Conservation (phyloP, 2,329 filamentous ascomycete genomes). For the Colletotrichum neosansevieriae region DNA sequence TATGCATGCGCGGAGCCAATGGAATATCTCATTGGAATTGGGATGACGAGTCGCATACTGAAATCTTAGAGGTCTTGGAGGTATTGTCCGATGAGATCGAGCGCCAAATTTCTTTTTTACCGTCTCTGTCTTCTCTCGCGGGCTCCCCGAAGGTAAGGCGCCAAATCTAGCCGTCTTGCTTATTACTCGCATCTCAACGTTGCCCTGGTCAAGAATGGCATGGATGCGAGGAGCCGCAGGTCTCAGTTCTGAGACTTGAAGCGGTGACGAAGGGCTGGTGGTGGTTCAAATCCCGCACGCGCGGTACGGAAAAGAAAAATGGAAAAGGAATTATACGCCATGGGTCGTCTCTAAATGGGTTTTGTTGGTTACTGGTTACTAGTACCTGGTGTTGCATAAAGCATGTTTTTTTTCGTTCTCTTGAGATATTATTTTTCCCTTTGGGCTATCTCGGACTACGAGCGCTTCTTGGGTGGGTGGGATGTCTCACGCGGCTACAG, state of each 20-base stretch:
- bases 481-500: constrained; percentile 5
- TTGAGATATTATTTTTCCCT: neutral
- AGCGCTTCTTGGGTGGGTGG: neutral
- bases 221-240: constrained; percentile 13
- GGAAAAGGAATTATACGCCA: neutral
- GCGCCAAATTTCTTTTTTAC: too few relatives aligned
- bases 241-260: constrained; percentile 25
- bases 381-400: neutral
- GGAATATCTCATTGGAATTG: neutral
- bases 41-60: neutral
- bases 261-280: constrained; percentile 27
- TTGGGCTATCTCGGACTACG: neutral
- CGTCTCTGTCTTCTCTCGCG: too few relatives aligned
- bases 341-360: neutral
- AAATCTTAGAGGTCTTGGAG: too few relatives aligned
- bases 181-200: neutral
- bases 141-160: too few relatives aligned
- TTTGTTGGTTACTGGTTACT: neutral
- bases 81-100: too few relatives aligned
- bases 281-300: constrained; percentile 6
- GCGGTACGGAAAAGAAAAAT: neutral
- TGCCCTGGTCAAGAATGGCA: too few relatives aligned
- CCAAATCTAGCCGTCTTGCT: too few relatives aligned
- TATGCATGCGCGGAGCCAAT: constrained; percentile 9
- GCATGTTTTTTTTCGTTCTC: neutral